Conservation (phyloP, 352 stramenopile species). For the Pseudoperonospora humuli region DNA sequence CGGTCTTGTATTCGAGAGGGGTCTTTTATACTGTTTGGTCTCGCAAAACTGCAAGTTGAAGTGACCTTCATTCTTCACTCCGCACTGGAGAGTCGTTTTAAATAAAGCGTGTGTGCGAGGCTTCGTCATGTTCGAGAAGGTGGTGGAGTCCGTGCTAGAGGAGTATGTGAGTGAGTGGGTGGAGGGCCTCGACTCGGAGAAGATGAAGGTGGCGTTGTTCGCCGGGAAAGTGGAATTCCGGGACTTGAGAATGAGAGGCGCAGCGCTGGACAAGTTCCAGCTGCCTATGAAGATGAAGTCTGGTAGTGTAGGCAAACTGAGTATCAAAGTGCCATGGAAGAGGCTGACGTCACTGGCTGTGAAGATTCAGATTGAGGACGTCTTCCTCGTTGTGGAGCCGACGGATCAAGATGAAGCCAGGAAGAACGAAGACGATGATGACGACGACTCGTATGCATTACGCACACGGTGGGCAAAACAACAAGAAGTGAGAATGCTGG, state of each 20-base stretch:
- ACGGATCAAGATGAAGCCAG: slow-evolving; percentile 43
- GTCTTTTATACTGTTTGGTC: no score
- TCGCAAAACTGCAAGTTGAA: slow-evolving; percentile 24
- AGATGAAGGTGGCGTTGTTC: slow-evolving; percentile 83
- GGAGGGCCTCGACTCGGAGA: slow-evolving; percentile 76
- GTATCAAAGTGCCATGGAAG: slow-evolving; percentile 84
- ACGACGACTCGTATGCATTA: slow-evolving; percentile 44
- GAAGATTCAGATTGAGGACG: slow-evolving; percentile 68
- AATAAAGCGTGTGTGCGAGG: not conserved
- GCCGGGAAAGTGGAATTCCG: slow-evolving; percentile 77
- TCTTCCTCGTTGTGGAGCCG: slow-evolving; percentile 66
- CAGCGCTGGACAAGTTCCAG: slow-evolving; percentile 70
- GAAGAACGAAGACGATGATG: slow-evolving; percentile 21
- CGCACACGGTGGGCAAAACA: slow-evolving; percentile 71
- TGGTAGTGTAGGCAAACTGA: slow-evolving; percentile 51
- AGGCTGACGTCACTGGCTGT: slow-evolving; percentile 68
- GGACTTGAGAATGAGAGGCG: slow-evolving; percentile 62
- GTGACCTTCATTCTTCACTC: slow-evolving; percentile 24
- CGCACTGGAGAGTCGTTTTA: slow-evolving; percentile 7
- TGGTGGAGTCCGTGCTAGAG: slow-evolving; percentile 72
- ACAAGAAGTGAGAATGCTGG: slow-evolving; percentile 69
- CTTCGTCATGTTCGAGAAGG: slow-evolving; percentile 72
- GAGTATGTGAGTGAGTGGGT: slow-evolving; percentile 85
- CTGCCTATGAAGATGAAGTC: slow-evolving; percentile 71
- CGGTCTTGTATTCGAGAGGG: not conserved